A percentile compares a stretch with the other conserved stretches of the same genome.
Conservation (phyloP, 371 early-diverging fungal species). For the Globomyces sp. region DNA sequence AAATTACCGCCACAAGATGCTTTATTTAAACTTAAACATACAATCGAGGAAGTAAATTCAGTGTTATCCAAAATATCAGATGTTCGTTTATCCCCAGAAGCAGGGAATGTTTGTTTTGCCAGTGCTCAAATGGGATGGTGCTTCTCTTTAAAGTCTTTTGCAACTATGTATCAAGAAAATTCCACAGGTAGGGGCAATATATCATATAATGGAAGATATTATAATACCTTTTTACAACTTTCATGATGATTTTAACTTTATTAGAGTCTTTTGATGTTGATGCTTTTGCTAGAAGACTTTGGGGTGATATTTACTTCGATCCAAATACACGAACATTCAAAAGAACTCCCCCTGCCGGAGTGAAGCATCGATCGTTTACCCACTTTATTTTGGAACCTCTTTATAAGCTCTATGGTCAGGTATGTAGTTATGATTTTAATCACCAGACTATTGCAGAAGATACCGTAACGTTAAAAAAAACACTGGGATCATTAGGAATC, state of each 20-base stretch:
- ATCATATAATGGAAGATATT: not conserved
- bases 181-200: conserved; percentile 34
- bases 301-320: conserved; percentile 97
- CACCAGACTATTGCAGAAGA: conserved; percentile 59
- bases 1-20: conserved; percentile 95
- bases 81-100: conserved; percentile 85
- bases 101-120: conserved; percentile 96
- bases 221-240: conserved; percentile 1
- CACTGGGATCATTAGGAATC: conserved; percentile 77
- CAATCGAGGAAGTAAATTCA: conserved; percentile 92
- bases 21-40: conserved; percentile 91
- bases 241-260: not conserved
- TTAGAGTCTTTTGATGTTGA: conserved; percentile 58
- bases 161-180: conserved; percentile 77
- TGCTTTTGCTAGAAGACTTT: conserved; percentile 88
- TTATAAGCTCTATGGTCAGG: conserved; percentile 89
- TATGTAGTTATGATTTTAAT: conserved; percentile 1
- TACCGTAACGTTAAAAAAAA: conserved; percentile 59
- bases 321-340: conserved; percentile 75
- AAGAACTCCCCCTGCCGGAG: conserved; percentile 55
- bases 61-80: conserved; percentile 60
- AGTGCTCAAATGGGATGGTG: conserved; percentile 92
- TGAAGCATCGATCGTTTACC: conserved; percentile 84
- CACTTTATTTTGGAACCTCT: conserved; percentile 96
- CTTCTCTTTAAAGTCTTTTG: conserved; percentile 92